Percentiles rank a stretch among this genome's conserved stretches.
phyloP scores from a whole-genome alignment of 495 filamentous ascomycete genomes.

The Tuber brumale region DNA sequence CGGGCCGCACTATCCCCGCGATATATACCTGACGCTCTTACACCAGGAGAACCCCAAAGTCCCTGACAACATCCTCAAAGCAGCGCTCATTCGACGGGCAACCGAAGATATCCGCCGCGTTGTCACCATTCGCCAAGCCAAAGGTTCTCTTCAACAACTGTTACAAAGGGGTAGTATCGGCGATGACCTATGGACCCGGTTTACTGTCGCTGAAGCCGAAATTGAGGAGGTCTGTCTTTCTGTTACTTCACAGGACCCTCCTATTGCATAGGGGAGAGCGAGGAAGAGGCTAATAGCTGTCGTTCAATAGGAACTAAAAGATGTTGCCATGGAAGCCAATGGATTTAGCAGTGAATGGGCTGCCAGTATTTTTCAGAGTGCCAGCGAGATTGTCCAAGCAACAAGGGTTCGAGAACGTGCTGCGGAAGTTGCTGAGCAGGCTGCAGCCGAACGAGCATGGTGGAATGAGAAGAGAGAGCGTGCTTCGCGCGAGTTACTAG shows the following conservation, averaged over 20 bases:
- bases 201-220: slow-evolving; percentile 86
- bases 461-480: slow-evolving; percentile 71
- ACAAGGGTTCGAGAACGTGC: slow-evolving; percentile 55
- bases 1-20: slow-evolving; percentile 75
- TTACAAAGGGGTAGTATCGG: slow-evolving; percentile 87
- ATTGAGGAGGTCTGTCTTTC: slow-evolving; percentile 61
- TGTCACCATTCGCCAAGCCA: slow-evolving; percentile 73
- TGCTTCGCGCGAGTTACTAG: slow-evolving; percentile 34
- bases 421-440: slow-evolving; percentile 59
- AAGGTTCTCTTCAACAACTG: slow-evolving; percentile 73
- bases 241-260: not conserved
- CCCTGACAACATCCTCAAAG: slow-evolving; percentile 78
- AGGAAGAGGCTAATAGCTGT: not conserved
- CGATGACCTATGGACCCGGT: slow-evolving; percentile 93
- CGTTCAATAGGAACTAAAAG: slow-evolving; percentile 60
- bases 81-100: slow-evolving; percentile 82
- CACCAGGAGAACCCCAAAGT: slow-evolving; percentile 69
- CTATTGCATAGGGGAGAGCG: not conserved
- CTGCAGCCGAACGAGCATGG: slow-evolving; percentile 70
- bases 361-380: slow-evolving; percentile 88
- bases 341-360: slow-evolving; percentile 82
- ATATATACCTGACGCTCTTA: slow-evolving; percentile 87
- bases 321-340: slow-evolving; percentile 94
- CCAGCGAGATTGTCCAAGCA: slow-evolving; percentile 74
- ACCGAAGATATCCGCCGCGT: slow-evolving; percentile 87